Evolutionary conservation across 1,284 basidiomycete species (phyloP).

Genomic region (Naganishia sp.): DNA sequence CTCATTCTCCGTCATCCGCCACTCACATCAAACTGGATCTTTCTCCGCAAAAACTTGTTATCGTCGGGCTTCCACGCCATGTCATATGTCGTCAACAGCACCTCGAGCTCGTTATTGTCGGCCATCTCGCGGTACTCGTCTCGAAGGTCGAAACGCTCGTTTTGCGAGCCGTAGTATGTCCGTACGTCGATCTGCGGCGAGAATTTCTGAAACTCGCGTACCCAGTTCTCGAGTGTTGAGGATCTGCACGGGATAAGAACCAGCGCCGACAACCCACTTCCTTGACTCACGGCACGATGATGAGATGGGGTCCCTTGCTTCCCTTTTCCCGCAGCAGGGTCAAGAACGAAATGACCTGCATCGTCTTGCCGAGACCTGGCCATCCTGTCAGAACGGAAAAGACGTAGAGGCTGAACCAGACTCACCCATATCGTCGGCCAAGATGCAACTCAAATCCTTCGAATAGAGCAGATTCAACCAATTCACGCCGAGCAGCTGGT

Average conservation of each 20-base stretch:
- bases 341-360: slow-evolving; percentile 96
- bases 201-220: slow-evolving; percentile 90
- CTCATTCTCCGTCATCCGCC: not conserved
- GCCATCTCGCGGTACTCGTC: slow-evolving; percentile 62
- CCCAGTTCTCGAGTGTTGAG: slow-evolving; percentile 98
- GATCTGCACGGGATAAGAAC: slow-evolving; percentile 60
- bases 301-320: slow-evolving; percentile 79
- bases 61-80: slow-evolving; percentile 84
- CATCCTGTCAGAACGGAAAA: not conserved
- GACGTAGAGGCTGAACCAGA: not conserved
- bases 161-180: slow-evolving; percentile 91
- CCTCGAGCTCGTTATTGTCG: slow-evolving; percentile 78
- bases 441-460: slow-evolving; percentile 83
- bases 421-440: slow-evolving; percentile 97
- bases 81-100: slow-evolving; percentile 95
- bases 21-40: slow-evolving; percentile 83
- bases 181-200: slow-evolving; percentile 80
- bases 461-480: slow-evolving; percentile 90
- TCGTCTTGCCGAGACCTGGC: slow-evolving; percentile 91
- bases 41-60: slow-evolving; percentile 81
- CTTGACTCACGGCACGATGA: slow-evolving; percentile 83
- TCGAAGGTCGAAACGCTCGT: slow-evolving; percentile 77
- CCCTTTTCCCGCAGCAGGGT: slow-evolving; percentile 80
- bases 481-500: slow-evolving; percentile 95
- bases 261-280: not conserved